Evolutionary conservation across 1,284 basidiomycete genomes (phyloP).

Genomic region (Leccinum olivaceoglutinosum): DNA sequence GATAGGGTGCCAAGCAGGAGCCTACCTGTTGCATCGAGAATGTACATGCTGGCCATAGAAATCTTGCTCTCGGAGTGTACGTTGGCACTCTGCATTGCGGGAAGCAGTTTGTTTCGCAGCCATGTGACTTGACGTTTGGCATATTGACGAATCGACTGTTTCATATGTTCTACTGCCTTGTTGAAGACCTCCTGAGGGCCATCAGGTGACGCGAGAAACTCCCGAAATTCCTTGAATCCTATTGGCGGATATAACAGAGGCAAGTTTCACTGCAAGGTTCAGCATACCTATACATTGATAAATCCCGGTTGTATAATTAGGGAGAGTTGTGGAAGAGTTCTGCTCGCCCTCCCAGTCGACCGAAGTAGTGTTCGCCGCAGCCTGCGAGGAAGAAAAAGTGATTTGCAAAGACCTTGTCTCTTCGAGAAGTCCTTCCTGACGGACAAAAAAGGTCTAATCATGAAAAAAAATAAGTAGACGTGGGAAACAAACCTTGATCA

Average conservation of each 20-base stretch:
- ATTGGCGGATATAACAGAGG: constrained; percentile 4
- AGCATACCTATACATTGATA: constrained; percentile 87
- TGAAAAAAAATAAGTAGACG: not conserved
- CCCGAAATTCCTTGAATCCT: constrained; percentile 90
- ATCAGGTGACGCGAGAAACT: constrained; percentile 46
- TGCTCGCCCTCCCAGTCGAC: not conserved
- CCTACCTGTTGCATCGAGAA: constrained; percentile 76
- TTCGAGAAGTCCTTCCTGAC: constrained; percentile 74
- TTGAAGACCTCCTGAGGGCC: constrained; percentile 44
- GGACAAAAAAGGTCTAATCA: constrained; percentile 7
- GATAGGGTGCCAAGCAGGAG: not conserved
- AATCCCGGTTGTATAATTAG: constrained; percentile 77
- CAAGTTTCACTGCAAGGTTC: not conserved
- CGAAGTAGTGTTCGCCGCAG: not conserved
- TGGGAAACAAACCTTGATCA: constrained; percentile 67
- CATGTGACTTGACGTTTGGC: constrained; percentile 90
- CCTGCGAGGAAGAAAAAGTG: constrained; percentile 26
- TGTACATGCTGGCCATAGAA: constrained; percentile 38
- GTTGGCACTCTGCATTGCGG: constrained; percentile 58
- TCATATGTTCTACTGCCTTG: constrained; percentile 74
- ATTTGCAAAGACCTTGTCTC: constrained; percentile 63
- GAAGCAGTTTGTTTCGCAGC: constrained; percentile 89
- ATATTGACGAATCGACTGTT: constrained; percentile 86
- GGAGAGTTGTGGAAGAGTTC: constrained; percentile 9
- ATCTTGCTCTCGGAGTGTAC: constrained; percentile 27